Percentiles rank a stretch among this genome's conserved stretches.
These are phyloP conservation scores for Lantana camara DNA, from an alignment of 257 asterid species.

Conservation along the genomic window DNA sequence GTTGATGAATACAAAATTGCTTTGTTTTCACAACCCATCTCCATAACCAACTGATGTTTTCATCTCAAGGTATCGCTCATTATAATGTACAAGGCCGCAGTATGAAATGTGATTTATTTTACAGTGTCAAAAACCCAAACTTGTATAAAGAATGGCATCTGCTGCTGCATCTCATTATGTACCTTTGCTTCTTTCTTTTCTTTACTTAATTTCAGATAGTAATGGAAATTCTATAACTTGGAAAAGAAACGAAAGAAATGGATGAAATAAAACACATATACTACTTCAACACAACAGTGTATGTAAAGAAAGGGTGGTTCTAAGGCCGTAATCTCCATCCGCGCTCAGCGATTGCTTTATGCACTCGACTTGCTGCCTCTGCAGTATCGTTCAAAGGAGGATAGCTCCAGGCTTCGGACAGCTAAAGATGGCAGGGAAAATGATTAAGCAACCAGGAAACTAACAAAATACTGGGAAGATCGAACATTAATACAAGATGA, in stretches of 20 bases:
- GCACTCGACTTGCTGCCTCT: conserved; percentile 82
- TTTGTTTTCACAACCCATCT: conserved; percentile 2
- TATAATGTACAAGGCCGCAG: conserved; percentile 39
- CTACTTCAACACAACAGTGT: conserved; percentile 10
- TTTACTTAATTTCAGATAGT: not conserved
- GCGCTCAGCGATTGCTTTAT: conserved; percentile 74
- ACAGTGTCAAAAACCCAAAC: conserved; percentile 38
- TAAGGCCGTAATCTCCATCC: conserved; percentile 87
- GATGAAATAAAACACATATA: not conserved
- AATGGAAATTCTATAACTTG: not conserved
- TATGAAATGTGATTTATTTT: conserved; percentile 37
- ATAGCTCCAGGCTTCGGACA: conserved; percentile 95
- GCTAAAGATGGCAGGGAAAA: conserved; percentile 40
- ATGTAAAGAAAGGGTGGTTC: conserved; percentile 23
- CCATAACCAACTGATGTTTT: conserved; percentile 2
- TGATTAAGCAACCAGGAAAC: not conserved
- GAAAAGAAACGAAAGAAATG: not conserved
- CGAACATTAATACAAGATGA: not conserved
- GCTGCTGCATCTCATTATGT: conserved; percentile 24
- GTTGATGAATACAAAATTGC: not conserved
- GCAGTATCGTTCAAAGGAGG: conserved; percentile 92
- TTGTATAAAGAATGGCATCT: conserved; percentile 38
- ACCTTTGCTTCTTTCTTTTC: conserved; percentile 19
- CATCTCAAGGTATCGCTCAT: conserved; percentile 3
- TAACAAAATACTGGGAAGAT: not conserved